Conservation (phyloP, 192 early-diverging fungal genomes). For the Phycomyces blakesleeanus region DNA sequence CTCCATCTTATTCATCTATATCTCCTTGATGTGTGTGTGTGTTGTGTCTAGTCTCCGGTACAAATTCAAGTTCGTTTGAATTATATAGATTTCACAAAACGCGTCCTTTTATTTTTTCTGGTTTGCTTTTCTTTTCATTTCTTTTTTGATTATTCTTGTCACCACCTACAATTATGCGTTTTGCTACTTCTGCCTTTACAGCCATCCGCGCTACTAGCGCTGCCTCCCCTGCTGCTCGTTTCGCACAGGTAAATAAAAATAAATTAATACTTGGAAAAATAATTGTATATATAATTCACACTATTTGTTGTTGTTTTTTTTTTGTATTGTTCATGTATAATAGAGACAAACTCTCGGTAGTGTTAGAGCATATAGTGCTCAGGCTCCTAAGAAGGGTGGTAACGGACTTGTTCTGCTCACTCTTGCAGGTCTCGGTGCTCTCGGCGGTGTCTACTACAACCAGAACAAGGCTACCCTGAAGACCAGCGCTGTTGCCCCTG, state of each 20-base stretch:
- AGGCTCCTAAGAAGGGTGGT: conserved; percentile 21
- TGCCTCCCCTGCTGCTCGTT: conserved; percentile 11
- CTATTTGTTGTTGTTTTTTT: neutral
- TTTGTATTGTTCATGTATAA: neutral
- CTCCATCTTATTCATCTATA: no score
- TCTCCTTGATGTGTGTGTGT: no score
- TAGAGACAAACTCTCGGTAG: conserved; percentile 5
- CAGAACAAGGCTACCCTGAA: neutral
- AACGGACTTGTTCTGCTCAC: conserved; percentile 21
- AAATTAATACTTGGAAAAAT: no score
- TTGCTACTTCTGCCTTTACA: neutral
- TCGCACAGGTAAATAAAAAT: conserved; percentile 6
- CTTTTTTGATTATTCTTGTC: no score
- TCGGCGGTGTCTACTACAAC: conserved; percentile 31
- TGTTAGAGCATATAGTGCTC: conserved; percentile 15
- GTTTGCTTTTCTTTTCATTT: no score
- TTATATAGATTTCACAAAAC: no score
- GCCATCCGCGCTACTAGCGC: conserved; percentile 2
- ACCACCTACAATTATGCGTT: conserved; percentile 7
- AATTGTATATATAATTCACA: no score
- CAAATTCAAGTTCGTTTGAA: no score
- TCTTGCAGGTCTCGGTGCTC: conserved; percentile 29
- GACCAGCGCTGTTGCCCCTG: neutral
- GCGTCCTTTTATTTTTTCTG: no score
- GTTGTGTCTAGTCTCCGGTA: no score